Evolutionary conservation across 2,329 filamentous ascomycete species (phyloP), one percentile per base, ranked within the genome.

Genomic region (Dactylellina parvicollis): DNA sequence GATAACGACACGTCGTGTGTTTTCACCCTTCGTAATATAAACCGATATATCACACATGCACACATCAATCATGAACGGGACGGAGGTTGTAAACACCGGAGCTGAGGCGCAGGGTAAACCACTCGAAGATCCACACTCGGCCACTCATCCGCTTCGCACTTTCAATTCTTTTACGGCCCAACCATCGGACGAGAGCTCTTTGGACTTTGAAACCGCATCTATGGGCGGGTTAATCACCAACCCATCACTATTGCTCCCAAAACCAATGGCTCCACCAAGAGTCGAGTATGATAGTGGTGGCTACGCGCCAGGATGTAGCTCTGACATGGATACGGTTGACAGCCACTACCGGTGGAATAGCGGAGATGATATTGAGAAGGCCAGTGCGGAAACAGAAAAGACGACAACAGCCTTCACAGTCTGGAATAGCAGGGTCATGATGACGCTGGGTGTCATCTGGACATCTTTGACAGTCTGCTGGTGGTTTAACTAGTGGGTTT

Each of bases 151-250:
- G 16, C n/a, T 18, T 9, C 47, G 22, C 14, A 14, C 26, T 34
- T 18, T 50, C n/a, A 50, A 50, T 34, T 20, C 24, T 28, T 22
- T 34, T n/a, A 24, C 47, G 16, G 47, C 16, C 47, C 47, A 50
- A 34, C 34, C 47, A 32, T 16, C 24, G 9, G 9, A 44, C 16
- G n/a, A 3, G 22, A 44, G 8, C 20, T 34, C 30, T 14, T 14
- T 34, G 30, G 7, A 34, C 30, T 34, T 49, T 30, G 46, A 54
- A 54, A 38, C 16, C 5, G 16, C 28, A 36, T 38, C 49, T 18
- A 26, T 16, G 8, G 3, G 18, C 40, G 20, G 40, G 40, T 18
- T 44, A 24, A 44, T 44, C 4, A 44, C 9, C 9, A 4, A 3
- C 20, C 40, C 5, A 20, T 44, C n/a, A 8, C n/a, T 22, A 7